phyloP scores from a whole-genome alignment of 192 early-diverging fungal species.

The Chytriomyces confervae region DNA sequence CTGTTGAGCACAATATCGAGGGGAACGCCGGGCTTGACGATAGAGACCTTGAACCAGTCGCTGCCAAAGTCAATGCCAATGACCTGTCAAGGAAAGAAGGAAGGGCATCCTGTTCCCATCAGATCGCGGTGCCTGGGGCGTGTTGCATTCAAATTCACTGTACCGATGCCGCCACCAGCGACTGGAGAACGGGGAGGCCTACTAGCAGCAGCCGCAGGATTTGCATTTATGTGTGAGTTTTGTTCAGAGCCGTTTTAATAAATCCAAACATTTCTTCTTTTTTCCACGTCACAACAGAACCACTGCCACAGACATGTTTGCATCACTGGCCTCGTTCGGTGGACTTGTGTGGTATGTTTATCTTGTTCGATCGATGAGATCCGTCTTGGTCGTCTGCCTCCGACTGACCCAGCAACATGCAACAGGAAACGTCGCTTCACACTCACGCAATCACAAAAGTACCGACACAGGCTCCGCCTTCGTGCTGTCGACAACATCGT shows the following conservation, averaged over 20 bases:
- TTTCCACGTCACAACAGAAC: too few relatives aligned
- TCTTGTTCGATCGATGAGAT: not conserved
- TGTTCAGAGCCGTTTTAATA: not conserved
- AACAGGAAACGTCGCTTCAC: constrained; percentile 55
- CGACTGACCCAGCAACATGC: not conserved
- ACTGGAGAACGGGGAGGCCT: not conserved
- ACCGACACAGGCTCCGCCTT: constrained; percentile 52
- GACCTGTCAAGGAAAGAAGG: constrained; percentile 48
- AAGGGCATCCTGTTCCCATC: not conserved
- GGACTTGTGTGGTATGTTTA: constrained; percentile 24
- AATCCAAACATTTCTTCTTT: too few relatives aligned
- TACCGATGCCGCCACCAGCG: not conserved
- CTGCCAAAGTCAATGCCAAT: constrained; percentile 97
- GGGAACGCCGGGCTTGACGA: constrained; percentile 88
- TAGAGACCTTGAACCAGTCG: constrained; percentile 95
- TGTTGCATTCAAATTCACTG: too few relatives aligned
- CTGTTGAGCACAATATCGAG: constrained; percentile 95
- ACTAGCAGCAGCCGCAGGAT: not conserved
- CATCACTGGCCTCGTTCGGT: constrained; percentile 21
- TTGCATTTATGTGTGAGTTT: not conserved
- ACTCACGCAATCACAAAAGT: constrained; percentile 57
- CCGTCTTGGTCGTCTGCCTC: not conserved
- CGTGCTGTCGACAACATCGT: constrained; percentile 57
- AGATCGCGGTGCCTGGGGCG: not conserved
- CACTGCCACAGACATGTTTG: constrained; percentile 12